Evolutionary conservation across 1,139 yeast genomes (phyloP), one percentile per base, ranked within the genome.

Genomic region (Spathaspora sp.): DNA sequence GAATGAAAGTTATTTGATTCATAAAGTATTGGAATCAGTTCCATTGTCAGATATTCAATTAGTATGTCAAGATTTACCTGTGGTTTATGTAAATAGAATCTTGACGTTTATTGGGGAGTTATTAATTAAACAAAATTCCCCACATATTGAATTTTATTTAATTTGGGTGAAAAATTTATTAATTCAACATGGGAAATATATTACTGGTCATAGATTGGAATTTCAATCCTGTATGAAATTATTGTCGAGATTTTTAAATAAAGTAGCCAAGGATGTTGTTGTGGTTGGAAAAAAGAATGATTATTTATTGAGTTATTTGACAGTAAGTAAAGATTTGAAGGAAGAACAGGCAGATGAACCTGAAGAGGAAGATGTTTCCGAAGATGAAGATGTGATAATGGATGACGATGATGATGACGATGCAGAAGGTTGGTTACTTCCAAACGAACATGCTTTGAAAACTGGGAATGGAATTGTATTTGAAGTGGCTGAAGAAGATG

Each of bases 71-170:
- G 88, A 81, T 46, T 63, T 93, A 33, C 99, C 99, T 0, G 74
- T 72, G 1, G 86, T 90, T 1, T 93, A 95, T 58, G 77, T 90
- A 38, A 78, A 82, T 40, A 78, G 85, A 49, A 60, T 93, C 41
- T 65, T 93, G 45, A 70, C 75, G 39, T 90, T 89, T 56, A 76
- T 95, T 54, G 95, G 95, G 1, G 79, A 80, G 29, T 72, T 81
- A 46, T 74, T 89, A 26, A 79, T 80, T 61, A 56, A 59, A 27
- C 51, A 60, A 33, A 86, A 84, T n/a, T 84, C 91, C 9, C 89
- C 83, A 20, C 99, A 93, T 63, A 65, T 91, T 36, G 98, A 95
- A 66, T 90, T 83, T 68, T 83, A 85, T 56, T 66, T 93, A 53
- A 57, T 86, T 11, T 93, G 99, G 99, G 76, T 91, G 39, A 82